Evolutionary conservation across 805 yeast species (phyloP).

Genomic region (Candida argentea): DNA sequence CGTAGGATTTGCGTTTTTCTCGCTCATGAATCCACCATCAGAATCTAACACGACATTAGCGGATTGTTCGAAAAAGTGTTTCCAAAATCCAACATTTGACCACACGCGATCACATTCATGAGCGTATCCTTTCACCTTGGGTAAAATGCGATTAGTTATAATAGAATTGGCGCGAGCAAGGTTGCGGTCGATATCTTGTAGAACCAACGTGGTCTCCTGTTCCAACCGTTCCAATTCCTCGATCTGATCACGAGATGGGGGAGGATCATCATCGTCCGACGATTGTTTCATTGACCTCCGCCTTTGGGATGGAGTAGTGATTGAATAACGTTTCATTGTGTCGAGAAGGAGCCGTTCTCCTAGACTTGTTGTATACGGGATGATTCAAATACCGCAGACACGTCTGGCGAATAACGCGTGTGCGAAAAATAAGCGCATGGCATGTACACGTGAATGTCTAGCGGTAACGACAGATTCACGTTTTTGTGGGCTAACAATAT

Average conservation of each 20-base stretch:
- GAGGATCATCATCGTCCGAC: slow-evolving; percentile 5
- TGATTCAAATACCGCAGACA: slow-evolving; percentile 2
- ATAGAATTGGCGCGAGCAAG: slow-evolving; percentile 57
- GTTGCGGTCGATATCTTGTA: slow-evolving; percentile 74
- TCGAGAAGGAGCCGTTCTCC: not conserved
- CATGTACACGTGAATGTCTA: not conserved
- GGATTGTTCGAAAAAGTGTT: slow-evolving; percentile 64
- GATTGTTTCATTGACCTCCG: slow-evolving; percentile 17
- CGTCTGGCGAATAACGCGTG: not conserved
- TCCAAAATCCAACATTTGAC: slow-evolving; percentile 65
- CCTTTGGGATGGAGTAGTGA: slow-evolving; percentile 23
- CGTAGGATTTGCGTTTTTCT: too few species aligned
- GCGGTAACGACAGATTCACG: too few species aligned
- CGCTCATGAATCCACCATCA: slow-evolving; percentile 32
- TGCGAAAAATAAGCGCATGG: not conserved
- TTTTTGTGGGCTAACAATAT: too few species aligned
- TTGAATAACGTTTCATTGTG: slow-evolving; percentile 24
- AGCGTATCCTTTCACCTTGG: slow-evolving; percentile 54
- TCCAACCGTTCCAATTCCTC: slow-evolving; percentile 63
- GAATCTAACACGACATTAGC: slow-evolving; percentile 55
- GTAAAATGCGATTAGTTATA: slow-evolving; percentile 58
- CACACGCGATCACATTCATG: slow-evolving; percentile 49
- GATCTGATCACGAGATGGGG: slow-evolving; percentile 18
- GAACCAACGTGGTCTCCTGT: slow-evolving; percentile 64
- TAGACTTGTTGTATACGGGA: slow-evolving; percentile 1